Evolutionary conservation across 2,329 filamentous ascomycete species (phyloP).

Genomic region (Alternaria sp.): DNA sequence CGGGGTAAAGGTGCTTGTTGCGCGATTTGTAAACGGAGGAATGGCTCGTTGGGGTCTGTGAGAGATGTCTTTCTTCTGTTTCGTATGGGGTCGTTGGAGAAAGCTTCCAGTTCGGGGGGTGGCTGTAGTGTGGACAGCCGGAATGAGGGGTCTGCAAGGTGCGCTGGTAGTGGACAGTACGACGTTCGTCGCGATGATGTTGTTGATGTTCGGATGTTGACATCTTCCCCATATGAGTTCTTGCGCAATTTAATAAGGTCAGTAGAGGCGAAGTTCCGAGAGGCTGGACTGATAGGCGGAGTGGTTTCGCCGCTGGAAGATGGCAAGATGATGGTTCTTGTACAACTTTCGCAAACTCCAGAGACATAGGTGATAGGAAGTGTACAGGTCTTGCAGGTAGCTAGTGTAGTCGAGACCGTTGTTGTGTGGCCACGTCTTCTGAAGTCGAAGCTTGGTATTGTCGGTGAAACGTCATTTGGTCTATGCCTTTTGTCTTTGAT

Average conservation of each 20-base stretch:
- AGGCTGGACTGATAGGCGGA: conserved; percentile 31
- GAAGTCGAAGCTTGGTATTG: conserved; percentile 36
- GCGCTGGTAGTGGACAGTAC: conserved; percentile 24
- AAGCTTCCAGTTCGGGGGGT: conserved; percentile 17
- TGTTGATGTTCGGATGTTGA: conserved; percentile 16
- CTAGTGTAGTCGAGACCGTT: conserved; percentile 26
- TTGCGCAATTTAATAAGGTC: conserved; percentile 29
- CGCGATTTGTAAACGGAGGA: conserved; percentile 35
- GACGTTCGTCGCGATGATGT: conserved; percentile 26
- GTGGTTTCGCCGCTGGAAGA: conserved; percentile 28
- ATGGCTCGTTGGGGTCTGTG: conserved; percentile 38
- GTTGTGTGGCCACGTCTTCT: conserved; percentile 14
- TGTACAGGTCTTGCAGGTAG: conserved; percentile 41
- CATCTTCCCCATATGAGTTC: conserved; percentile 20
- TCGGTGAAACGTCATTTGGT: conserved; percentile 1
- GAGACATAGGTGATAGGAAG: conserved; percentile 33
- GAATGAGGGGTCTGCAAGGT: conserved; percentile 34
- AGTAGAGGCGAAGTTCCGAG: conserved; percentile 31
- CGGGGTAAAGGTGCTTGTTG: conserved; percentile 18
- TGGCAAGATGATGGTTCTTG: conserved; percentile 33
- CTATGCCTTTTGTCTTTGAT: conserved; percentile 21
- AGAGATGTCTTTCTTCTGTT: conserved; percentile 38
- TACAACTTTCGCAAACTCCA: conserved; percentile 41
- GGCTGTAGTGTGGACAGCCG: conserved; percentile 40
- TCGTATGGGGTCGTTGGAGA: conserved; percentile 3